Evolutionary conservation across 2,329 filamentous ascomycete species (phyloP).

Genomic region (Magnaporthales sp.): DNA sequence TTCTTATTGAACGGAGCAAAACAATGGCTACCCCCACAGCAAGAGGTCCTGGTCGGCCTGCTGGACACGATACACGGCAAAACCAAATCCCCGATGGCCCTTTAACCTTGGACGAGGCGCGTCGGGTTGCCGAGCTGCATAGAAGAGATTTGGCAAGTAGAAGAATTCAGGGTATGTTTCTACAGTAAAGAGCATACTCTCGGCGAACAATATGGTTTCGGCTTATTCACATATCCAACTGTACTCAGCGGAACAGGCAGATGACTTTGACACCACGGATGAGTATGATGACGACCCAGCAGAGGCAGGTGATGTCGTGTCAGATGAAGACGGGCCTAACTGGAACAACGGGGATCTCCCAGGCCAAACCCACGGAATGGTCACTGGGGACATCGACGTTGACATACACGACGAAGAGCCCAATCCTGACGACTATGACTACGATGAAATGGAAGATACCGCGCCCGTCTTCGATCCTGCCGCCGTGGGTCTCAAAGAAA

Average conservation of each 20-base stretch:
- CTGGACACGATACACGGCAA: not conserved
- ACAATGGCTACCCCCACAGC: not conserved
- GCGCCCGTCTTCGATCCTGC: slow-evolving; percentile 37
- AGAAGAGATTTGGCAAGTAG: not conserved
- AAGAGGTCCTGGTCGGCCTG: not conserved
- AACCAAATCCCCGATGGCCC: not conserved
- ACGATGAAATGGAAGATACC: slow-evolving; percentile 9
- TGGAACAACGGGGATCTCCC: slow-evolving; percentile 9
- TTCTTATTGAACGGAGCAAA: not conserved
- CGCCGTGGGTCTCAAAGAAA: slow-evolving; percentile 62
- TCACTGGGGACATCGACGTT: slow-evolving; percentile 14
- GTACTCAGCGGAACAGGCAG: slow-evolving; percentile 6
- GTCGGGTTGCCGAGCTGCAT: not conserved
- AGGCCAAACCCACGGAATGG: slow-evolving; percentile 11
- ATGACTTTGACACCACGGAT: slow-evolving; percentile 2
- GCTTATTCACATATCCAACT: not conserved
- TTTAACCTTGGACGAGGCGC: not conserved
- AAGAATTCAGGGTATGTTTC: not conserved
- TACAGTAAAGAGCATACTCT: not conserved
- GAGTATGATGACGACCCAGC: slow-evolving; percentile 3
- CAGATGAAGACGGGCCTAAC: slow-evolving; percentile 7
- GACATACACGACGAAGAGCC: slow-evolving; percentile 13
- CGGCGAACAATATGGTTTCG: no score
- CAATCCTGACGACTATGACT: slow-evolving; percentile 10
- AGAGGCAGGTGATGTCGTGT: slow-evolving; percentile 4